Evolutionary conservation across 192 early-diverging fungal species (phyloP).

Genomic region (Umbelopsis vinacea): DNA sequence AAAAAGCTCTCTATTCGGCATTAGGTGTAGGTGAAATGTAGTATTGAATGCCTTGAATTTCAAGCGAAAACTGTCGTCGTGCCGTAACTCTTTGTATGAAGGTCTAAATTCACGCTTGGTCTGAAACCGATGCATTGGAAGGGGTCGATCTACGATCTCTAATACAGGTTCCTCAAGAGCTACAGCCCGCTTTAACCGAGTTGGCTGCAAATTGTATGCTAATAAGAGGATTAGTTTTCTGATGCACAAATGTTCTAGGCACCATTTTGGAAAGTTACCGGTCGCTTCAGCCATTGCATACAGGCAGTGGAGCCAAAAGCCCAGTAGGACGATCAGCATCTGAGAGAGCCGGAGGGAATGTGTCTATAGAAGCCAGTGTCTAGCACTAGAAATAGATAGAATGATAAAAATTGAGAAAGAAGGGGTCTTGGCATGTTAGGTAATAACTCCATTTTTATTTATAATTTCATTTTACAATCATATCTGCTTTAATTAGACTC

Average conservation of each 20-base stretch:
- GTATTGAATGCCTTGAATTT: constrained; percentile 58
- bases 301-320: constrained; percentile 4
- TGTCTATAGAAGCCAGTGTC: constrained; percentile 1
- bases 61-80: constrained; percentile 13
- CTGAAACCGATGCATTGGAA: constrained; percentile 3
- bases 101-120: not conserved
- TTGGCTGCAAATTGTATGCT: constrained; percentile 5
- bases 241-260: not conserved
- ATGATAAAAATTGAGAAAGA: not conserved
- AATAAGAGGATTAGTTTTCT: not conserved
- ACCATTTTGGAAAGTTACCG: not conserved
- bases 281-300: not conserved
- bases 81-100: not conserved
- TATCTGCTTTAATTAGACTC: constrained; percentile 60
- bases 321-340: constrained; percentile 14
- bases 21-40: constrained; percentile 70
- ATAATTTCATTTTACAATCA: constrained; percentile 42
- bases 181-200: constrained; percentile 6
- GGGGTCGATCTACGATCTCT: constrained; percentile 13
- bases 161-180: constrained; percentile 12
- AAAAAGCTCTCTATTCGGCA: constrained; percentile 73
- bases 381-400: not conserved
- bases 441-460: constrained; percentile 12
- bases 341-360: not conserved
- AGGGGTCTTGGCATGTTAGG: constrained; percentile 1